Percentiles rank a stretch among this genome's conserved stretches.
Evolutionary conservation across 2,329 filamentous ascomycete species (phyloP).

Genomic region (Botrytis medusae): DNA sequence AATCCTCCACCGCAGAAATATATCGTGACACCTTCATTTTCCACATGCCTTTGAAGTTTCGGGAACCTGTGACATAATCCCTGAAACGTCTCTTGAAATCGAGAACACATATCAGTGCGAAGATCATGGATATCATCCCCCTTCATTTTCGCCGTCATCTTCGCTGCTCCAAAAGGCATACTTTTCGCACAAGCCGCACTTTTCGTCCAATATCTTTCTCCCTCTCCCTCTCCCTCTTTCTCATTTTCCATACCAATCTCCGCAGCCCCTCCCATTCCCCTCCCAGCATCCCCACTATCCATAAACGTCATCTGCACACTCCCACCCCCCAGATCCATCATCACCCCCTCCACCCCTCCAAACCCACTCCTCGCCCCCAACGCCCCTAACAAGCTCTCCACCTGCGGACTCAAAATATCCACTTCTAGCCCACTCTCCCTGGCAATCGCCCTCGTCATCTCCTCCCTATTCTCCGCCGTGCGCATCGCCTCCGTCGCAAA

Average conservation of each 20-base stretch:
- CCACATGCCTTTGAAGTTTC: conserved; percentile 21
- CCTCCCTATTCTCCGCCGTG: conserved; percentile 69
- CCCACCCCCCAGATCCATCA: conserved; percentile 82
- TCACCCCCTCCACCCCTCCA: conserved; percentile 67
- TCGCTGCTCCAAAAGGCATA: conserved; percentile 61
- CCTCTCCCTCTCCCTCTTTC: background rate
- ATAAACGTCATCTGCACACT: conserved; percentile 66
- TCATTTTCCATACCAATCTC: background rate
- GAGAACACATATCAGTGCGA: conserved; percentile 44
- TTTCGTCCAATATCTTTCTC: conserved; percentile 48
- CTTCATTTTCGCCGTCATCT: conserved; percentile 50
- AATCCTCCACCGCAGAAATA: conserved; percentile 91
- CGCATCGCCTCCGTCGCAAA: conserved; percentile 90
- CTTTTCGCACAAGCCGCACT: conserved; percentile 57
- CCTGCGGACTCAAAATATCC: conserved; percentile 70
- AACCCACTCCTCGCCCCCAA: conserved; percentile 80
- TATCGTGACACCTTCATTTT: conserved; percentile 58
- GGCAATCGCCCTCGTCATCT: conserved; percentile 66
- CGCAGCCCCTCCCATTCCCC: conserved; percentile 20
- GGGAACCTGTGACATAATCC: conserved; percentile 51
- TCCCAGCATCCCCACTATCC: conserved; percentile 38
- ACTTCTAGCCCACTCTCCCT: conserved; percentile 66
- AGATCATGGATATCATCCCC: conserved; percentile 30
- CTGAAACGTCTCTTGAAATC: conserved; percentile 61
- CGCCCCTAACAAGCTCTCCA: conserved; percentile 80